Base-by-base conservation (phyloP, 805 yeast species). In the Cyberlindnera sargentensis region DNA sequence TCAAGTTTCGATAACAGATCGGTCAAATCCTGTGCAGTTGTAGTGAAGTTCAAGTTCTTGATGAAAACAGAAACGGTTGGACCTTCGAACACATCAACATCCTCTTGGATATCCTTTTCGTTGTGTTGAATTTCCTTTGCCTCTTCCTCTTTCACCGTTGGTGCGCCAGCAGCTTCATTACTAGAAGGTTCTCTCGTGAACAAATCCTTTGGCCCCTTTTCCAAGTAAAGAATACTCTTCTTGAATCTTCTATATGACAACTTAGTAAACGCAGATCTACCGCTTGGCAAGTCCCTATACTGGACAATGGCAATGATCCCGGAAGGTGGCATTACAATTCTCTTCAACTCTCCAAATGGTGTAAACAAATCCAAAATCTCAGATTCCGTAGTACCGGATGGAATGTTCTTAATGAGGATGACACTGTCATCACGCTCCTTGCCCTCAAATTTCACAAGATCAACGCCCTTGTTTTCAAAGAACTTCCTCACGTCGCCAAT, bases 301-400 rank as follows among this genome's bases (percentile, higher is more conserved):
- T 91, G 96, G 8, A 93, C 81, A 58, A 93, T 84, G 9, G 98
- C 97, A 55, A 93, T 88, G 0, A 96, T 89, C 8, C 97, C 98
- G 5, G 95, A 84, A 5, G 96, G 96, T 11, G 99, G 99, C 88
- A 93, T 85, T 48, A 93, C 65, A 15, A 89, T 71, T 53, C 96
- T 74, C 49, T 78, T 80, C 27, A 93, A 57, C 49, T 83, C 83
- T 42, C 99, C 99, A 63, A 76, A 80, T 33, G 81, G 82, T 3
- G 82, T 64, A 56, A 93, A 93, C 56, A 91, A 60, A 48, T 87
- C 96, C 24, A 88, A 81, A 29, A 93, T 62, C 53, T 93, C 98
- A 46, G 79, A 84, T 15, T 72, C 67, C 1, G 86, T 78, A 1
- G 97, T 90, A 25, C 93, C 95, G 62, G 67, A 85, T 10, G 96